Base-by-base conservation (phyloP, 192 early-diverging fungal genomes). In the Coemansia furcata region DNA sequence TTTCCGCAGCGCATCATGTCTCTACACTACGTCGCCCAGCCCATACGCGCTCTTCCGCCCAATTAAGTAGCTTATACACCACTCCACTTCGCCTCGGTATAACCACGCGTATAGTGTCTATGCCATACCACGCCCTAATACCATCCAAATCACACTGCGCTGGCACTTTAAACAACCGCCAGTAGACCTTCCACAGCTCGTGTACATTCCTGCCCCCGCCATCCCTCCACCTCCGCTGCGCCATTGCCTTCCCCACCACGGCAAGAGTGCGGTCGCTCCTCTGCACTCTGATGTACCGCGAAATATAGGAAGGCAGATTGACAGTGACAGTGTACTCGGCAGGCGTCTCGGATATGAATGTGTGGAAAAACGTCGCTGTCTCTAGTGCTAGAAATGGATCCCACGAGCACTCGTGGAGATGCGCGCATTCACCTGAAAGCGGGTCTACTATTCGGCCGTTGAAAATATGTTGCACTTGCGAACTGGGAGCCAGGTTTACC, bases 171-270 rank as follows among this genome's bases (percentile, higher is more conserved):
- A 78, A 78, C 19, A 69, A 23, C 52, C 76, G 63, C 71, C 71
- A 73, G 46, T 78, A 73, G 11, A 73, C 68, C 30, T 60, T 66
- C 76, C 76, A 78, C 67, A 54, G 59, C 65, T 78, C 76, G 21
- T 78, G 76, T 43, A 73, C 71, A 40, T 73, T 69, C 4, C 14
- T 30, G 0, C 15, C 29, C 0, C 44, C 36, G 42, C 43, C 42
- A 23, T 78, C 76, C 7, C 36, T 23, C 76, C 76, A 78, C 54
- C 69, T 60, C 4, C 76, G 7, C 3, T 61, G 63, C 0, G 77
- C 77, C 77, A 79, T 69, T 2, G 77, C 77, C 40, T 79, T 79
- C 23, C 63, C 77, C 6, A 79, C 71, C 2, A 79, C 58, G 0
- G 77, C 77, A 55, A 79, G 29, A 11, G 70, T 62, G 5, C 72